phyloP scores from a whole-genome alignment of 108 stramenopile species.

The Skeletonema menzelii region DNA sequence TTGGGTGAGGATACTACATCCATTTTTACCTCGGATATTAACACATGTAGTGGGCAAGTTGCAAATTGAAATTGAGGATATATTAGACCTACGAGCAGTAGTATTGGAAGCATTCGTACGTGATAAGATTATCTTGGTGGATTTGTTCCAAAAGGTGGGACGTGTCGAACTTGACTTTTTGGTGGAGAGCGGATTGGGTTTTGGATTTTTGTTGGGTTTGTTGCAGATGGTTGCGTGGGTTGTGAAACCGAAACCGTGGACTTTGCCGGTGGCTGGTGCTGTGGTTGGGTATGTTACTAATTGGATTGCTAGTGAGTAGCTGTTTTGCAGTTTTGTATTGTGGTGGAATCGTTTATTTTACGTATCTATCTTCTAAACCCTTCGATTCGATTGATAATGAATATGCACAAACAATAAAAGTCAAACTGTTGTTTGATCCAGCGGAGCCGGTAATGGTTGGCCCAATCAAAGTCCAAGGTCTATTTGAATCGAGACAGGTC shows the following conservation, averaged over 20 bases:
- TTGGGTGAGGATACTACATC: conserved; percentile 36
- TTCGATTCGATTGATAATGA: neutral
- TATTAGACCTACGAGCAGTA: conserved; percentile 64
- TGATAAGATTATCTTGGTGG: conserved; percentile 77
- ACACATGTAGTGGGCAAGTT: conserved; percentile 45
- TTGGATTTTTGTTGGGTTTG: conserved; percentile 92
- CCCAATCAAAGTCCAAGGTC: conserved; percentile 82
- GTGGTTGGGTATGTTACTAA: conserved; percentile 94
- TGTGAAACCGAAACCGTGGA: conserved; percentile 73
- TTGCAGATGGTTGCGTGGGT: conserved; percentile 89
- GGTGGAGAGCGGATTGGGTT: conserved; percentile 85
- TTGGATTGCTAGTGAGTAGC: conserved; percentile 63
- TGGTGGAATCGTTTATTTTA: neutral
- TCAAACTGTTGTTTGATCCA: conserved; percentile 93
- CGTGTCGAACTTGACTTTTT: conserved; percentile 91
- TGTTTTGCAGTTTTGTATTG: neutral
- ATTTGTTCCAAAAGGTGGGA: conserved; percentile 83
- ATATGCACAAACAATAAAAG: neutral
- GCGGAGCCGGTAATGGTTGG: conserved; percentile 75
- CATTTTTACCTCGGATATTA: conserved; percentile 59
- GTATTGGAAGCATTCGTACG: conserved; percentile 74
- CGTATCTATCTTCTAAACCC: neutral
- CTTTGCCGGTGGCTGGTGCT: conserved; percentile 69
- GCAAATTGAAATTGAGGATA: conserved; percentile 64
- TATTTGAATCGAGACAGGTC: conserved; percentile 91